Evolutionary conservation across 495 filamentous ascomycete genomes (phyloP).

Genomic region (Apodospora peruviana): DNA sequence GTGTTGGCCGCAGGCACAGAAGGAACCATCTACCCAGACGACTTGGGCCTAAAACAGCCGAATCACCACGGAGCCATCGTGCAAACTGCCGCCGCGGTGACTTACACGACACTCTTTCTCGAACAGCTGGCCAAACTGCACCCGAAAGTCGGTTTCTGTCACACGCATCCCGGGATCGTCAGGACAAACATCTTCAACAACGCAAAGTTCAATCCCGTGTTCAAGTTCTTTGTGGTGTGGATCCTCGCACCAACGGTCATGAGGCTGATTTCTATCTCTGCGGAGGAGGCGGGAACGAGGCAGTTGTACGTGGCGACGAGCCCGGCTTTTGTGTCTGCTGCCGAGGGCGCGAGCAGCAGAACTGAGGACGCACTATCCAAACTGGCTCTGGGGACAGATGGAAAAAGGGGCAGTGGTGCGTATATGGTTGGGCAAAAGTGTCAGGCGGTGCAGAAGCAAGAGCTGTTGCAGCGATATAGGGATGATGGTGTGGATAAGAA

Average conservation of each 20-base stretch:
- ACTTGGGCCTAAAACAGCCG: conserved; percentile 35
- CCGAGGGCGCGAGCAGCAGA: not conserved
- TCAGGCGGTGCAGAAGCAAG: not conserved
- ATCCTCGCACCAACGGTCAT: not conserved
- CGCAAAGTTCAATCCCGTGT: conserved; percentile 2
- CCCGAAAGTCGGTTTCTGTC: conserved; percentile 49
- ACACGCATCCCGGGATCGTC: conserved; percentile 50
- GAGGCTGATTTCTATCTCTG: not conserved
- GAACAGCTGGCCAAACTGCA: conserved; percentile 37
- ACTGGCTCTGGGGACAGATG: conserved; percentile 6
- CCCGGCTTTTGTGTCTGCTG: not conserved
- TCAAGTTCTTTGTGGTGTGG: conserved; percentile 1
- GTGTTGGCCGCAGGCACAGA: conserved; percentile 47
- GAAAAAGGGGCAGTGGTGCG: conserved; percentile 2
- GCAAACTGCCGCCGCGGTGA: conserved; percentile 31
- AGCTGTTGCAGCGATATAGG: not conserved
- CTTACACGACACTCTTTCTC: conserved; percentile 43
- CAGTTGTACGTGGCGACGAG: conserved; percentile 1
- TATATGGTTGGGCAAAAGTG: conserved; percentile 5
- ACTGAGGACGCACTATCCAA: too few relatives aligned
- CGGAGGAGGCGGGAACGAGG: conserved; percentile 3
- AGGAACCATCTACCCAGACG: conserved; percentile 37
- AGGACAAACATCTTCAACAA: conserved; percentile 19
- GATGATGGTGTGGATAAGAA: not conserved
- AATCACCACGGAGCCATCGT: conserved; percentile 9